A percentile compares a stretch with the other conserved stretches of the same genome.
phyloP scores from a whole-genome alignment of 305 asterid genomes.

The Solanum hybrid region DNA sequence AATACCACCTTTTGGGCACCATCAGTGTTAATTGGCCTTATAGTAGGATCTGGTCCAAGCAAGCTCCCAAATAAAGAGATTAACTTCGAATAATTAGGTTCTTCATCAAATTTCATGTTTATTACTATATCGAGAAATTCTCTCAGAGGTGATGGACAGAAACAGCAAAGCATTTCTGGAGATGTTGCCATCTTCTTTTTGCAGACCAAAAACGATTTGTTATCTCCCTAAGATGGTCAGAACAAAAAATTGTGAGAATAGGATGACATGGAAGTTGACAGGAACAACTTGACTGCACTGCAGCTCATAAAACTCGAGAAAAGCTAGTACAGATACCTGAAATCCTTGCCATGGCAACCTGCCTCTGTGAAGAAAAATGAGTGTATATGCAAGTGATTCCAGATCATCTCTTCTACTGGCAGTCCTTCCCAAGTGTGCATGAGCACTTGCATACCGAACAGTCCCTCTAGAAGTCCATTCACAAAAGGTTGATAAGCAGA shows the following conservation, averaged over 20 bases:
- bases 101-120: constrained; percentile 17
- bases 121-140: constrained; percentile 11
- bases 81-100: constrained; percentile 13
- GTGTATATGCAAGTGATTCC: constrained; percentile 17
- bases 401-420: constrained; percentile 20
- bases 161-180: constrained; percentile 14
- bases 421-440: constrained; percentile 18
- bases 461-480: constrained; percentile 14
- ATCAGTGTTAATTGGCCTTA: constrained; percentile 16
- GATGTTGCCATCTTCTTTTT: constrained; percentile 19
- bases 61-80: constrained; percentile 12
- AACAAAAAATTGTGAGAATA: neutral
- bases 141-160: constrained; percentile 13
- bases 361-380: constrained; percentile 15
- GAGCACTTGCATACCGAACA: constrained; percentile 21
- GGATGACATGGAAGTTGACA: neutral
- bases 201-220: constrained; percentile 16
- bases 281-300: neutral
- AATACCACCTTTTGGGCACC: constrained; percentile 13
- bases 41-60: constrained; percentile 7
- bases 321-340: constrained; percentile 11
- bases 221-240: constrained; percentile 11
- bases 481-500: neutral
- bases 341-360: constrained; percentile 21
- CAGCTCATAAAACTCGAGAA: neutral